Conservation (phyloP, 23 red algal species). For the Rhodosorus marinus region DNA sequence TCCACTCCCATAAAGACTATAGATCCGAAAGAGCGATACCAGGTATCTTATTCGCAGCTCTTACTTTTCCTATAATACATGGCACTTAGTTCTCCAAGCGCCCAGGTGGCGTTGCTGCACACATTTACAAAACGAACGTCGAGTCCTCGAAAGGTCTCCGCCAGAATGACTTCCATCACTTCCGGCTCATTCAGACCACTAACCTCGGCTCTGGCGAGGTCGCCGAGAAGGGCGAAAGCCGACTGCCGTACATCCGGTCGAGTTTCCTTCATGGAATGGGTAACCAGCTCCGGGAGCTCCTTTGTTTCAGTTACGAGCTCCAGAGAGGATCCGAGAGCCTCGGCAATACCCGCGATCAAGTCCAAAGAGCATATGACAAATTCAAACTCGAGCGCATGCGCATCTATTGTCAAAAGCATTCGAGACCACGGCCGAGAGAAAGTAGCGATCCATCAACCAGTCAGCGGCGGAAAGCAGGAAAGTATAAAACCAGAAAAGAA, state of each 20-base stretch:
- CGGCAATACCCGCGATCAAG: slow-evolving; percentile 26
- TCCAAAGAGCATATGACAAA: slow-evolving; percentile 41
- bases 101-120: slow-evolving; percentile 53
- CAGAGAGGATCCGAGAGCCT: slow-evolving; percentile 25
- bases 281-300: slow-evolving; percentile 8
- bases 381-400: slow-evolving; percentile 17
- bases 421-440: too few relatives aligned
- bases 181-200: slow-evolving; percentile 30
- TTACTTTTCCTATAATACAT: too few relatives aligned
- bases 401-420: slow-evolving; percentile 13
- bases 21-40: too few relatives aligned
- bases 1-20: too few relatives aligned
- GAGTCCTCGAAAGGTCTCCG: slow-evolving; percentile 13
- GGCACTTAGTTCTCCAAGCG: slow-evolving; percentile 50
- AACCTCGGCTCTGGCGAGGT: slow-evolving; percentile 24
- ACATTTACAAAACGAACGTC: slow-evolving; percentile 21
- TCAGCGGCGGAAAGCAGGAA: too few relatives aligned
- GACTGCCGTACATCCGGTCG: slow-evolving; percentile 24
- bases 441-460: too few relatives aligned
- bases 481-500: too few relatives aligned
- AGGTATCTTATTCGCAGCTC: too few relatives aligned
- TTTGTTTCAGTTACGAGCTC: slow-evolving; percentile 24
- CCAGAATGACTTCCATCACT: slow-evolving; percentile 16
- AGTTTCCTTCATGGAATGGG: slow-evolving; percentile 21
- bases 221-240: slow-evolving; percentile 46